Base-by-base conservation (phyloP, 2,329 filamentous ascomycete genomes). In the Aspergillus sp. region DNA sequence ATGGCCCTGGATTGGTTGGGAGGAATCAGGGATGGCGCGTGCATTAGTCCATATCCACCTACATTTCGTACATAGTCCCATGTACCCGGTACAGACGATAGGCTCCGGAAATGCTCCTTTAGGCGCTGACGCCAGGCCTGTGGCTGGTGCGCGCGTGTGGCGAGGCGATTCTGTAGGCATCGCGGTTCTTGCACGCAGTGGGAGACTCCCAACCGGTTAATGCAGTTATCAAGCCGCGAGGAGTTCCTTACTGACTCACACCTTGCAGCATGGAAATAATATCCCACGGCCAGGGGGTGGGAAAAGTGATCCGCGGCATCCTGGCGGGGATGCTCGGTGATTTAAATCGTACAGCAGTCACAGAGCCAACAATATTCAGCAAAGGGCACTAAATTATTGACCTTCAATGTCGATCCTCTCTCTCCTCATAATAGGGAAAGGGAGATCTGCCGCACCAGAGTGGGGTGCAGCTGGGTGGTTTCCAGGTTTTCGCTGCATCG, bases 401-500 rank as follows among this genome's bases (percentile, higher is more conserved):
- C 47, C 47, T 50, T 9, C 15, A 6, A n/a, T 17, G 53, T 47
- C 53, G 39, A 55, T 55, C 41, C 53, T 36, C 19, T 43, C 47
- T 28, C 47, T 28, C 30, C n/a, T 30, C 23, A 38, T 25, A 38
- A 41, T 25, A 36, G 39, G 58, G 36, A 36, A 39, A 60, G 49
- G 59, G 41, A 52, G 59, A 61, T 61, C 59, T 54, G 43, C 55
- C 51, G 59, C 59, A 49, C 45, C 39, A 48, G 28, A 56, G 59
- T 58, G 59, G 59, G 56, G 50, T 61, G 55, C 59, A 58, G 59
- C 54, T 55, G 43, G 43, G 12, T 43, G 39, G 28, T 55, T 55
- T 61, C 59, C 55, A 43, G 59, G 59, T 61, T 58, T 53, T 57
- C 25, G 17, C 19, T 25, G 32, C n/a, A 25, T 41, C 15, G 17